Conservation (phyloP, 805 yeast genomes). For the Candida nitratophila region DNA sequence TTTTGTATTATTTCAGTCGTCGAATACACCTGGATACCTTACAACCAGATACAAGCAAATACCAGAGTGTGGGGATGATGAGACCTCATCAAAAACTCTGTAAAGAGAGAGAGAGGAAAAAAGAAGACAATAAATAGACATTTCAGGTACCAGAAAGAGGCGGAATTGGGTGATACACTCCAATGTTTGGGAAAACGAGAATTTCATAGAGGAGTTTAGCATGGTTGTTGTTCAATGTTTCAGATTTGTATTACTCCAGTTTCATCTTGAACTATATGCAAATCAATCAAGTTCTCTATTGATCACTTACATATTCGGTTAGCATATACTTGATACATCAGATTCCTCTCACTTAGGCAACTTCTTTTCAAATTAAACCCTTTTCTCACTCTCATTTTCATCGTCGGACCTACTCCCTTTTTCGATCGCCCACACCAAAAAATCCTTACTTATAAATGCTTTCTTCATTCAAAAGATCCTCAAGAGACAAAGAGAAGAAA, state of each 20-base stretch:
- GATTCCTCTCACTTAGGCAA: background rate
- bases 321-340: no score
- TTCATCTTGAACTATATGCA: no score
- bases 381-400: background rate
- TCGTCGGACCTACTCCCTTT: background rate
- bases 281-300: no score
- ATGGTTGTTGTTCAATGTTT: background rate
- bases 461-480: conserved; percentile 24
- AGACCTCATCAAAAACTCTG: no score
- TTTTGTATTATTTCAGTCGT: no score
- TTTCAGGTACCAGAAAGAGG: background rate
- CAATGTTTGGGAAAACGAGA: background rate
- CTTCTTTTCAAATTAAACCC: background rate
- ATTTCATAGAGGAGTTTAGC: background rate
- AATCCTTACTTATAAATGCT: conserved; percentile 12
- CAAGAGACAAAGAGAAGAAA: conserved; percentile 23
- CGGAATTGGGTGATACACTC: background rate
- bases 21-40: no score
- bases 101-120: no score
- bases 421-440: no score
- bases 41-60: no score
- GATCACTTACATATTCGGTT: no score
- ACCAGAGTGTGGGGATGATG: no score
- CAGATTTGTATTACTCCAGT: background rate
- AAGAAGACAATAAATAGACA: no score